Percentiles rank a stretch among this genome's conserved stretches.
These are phyloP conservation scores for Coleophoma eucalyptorum DNA, from an alignment of 2,329 filamentous ascomycete species.

Conservation along the genomic window DNA sequence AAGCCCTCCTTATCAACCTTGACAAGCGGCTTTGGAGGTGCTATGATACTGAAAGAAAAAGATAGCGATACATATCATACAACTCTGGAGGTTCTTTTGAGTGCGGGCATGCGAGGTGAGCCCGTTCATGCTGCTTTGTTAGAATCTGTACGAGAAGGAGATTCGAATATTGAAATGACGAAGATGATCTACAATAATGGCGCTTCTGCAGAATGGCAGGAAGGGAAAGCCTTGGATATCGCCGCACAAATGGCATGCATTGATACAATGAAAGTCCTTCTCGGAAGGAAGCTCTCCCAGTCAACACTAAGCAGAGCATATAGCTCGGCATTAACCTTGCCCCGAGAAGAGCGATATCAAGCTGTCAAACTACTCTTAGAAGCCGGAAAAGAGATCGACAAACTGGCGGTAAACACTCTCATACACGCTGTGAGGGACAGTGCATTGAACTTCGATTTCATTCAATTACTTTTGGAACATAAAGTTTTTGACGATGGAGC, in stretches of 20 bases:
- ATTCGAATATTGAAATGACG: conserved; percentile 6
- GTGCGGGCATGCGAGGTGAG: conserved; percentile 13
- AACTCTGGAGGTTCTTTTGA: conserved; percentile 10
- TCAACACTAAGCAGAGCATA: conserved; percentile 7
- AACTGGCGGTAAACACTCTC: conserved; percentile 6
- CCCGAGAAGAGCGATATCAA: conserved; percentile 4
- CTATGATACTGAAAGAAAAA: conserved; percentile 5
- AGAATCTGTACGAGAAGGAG: conserved; percentile 9
- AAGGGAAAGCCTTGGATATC: conserved; percentile 13
- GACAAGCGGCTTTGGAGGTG: conserved; percentile 8
- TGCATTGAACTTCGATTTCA: conserved; percentile 23
- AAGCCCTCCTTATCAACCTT: conserved; percentile 6
- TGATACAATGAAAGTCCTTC: conserved; percentile 7
- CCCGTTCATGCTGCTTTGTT: conserved; percentile 13
- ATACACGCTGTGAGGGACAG: conserved; percentile 5
- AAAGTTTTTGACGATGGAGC: conserved; percentile 49
- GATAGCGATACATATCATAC: conserved; percentile 2
- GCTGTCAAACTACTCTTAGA: conserved; percentile 8
- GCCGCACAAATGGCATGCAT: conserved; percentile 6
- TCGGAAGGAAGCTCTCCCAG: conserved; percentile 3
- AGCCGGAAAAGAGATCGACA: conserved; percentile 13
- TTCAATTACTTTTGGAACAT: conserved; percentile 43
- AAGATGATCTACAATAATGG: conserved; percentile 6
- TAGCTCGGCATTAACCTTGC: conserved; percentile 3
- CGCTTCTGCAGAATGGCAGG: conserved; percentile 11